Conservation (phyloP, 805 yeast species). For the Wickerhamomyces tratensis region DNA sequence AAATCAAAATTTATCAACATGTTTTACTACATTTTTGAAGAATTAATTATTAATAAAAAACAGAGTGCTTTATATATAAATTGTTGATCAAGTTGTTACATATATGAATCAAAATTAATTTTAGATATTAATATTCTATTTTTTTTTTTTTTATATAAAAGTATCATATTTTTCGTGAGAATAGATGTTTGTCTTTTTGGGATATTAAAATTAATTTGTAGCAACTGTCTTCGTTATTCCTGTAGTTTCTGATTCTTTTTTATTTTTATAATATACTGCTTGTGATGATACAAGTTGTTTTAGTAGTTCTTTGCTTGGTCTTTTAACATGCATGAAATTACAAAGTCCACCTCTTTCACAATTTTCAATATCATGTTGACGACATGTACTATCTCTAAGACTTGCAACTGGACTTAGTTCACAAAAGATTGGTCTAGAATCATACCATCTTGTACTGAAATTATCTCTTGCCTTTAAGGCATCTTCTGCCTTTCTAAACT, state of each 20-base stretch:
- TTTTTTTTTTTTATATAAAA: no score
- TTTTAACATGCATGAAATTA: conserved; percentile 74
- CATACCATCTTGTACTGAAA: conserved; percentile 77
- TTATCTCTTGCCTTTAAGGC: conserved; percentile 52
- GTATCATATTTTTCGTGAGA: no score
- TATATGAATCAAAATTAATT: no score
- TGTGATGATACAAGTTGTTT: conserved; percentile 33
- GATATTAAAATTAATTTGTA: no score
- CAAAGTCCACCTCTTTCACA: conserved; percentile 82
- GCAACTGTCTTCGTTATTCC: not conserved
- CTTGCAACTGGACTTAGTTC: conserved; percentile 69
- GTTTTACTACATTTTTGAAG: no score
- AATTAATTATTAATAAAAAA: no score
- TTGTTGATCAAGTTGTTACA: no score
- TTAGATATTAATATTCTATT: no score
- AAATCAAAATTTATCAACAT: no score
- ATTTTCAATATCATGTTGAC: conserved; percentile 49
- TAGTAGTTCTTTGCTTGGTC: conserved; percentile 37
- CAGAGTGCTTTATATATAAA: no score
- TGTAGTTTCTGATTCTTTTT: not conserved
- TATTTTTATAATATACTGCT: conserved; percentile 14
- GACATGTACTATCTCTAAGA: conserved; percentile 65
- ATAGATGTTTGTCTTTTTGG: no score
- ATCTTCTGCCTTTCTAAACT: conserved; percentile 41
- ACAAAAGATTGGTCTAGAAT: conserved; percentile 66